phyloP scores from a whole-genome alignment of 2,329 filamentous ascomycete genomes.

The Albophoma yamanashiensis region DNA sequence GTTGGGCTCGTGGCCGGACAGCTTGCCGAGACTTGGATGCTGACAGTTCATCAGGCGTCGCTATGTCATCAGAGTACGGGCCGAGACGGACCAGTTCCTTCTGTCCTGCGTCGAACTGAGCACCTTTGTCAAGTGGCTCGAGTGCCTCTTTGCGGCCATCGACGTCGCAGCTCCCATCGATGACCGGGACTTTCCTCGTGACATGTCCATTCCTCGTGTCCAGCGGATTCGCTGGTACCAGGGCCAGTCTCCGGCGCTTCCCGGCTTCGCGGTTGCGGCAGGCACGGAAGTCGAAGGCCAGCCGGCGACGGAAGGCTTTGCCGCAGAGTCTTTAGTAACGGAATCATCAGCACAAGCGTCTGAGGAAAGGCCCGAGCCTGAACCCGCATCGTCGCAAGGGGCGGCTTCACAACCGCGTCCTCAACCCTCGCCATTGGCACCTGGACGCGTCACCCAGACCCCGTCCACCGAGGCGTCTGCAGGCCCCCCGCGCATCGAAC shows the following conservation, averaged over 20 bases:
- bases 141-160: slow-evolving; percentile 60
- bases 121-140: slow-evolving; percentile 58
- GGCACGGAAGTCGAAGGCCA: background rate
- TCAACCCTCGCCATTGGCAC: background rate
- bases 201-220: slow-evolving; percentile 50
- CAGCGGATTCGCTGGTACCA: slow-evolving; percentile 41
- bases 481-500: slow-evolving; percentile 18
- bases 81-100: slow-evolving; percentile 65
- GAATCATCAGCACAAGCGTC: background rate
- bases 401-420: slow-evolving; percentile 2
- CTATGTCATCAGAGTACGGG: slow-evolving; percentile 60
- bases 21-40: background rate
- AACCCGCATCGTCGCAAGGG: slow-evolving; percentile 1
- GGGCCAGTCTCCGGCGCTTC: slow-evolving; percentile 21
- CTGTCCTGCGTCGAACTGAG: slow-evolving; percentile 55
- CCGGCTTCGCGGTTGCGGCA: slow-evolving; percentile 2
- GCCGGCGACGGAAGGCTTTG: background rate
- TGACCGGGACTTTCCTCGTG: slow-evolving; percentile 53
- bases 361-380: background rate
- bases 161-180: slow-evolving; percentile 61
- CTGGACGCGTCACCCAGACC: background rate
- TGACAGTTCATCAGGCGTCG: slow-evolving; percentile 30
- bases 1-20: background rate
- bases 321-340: background rate
- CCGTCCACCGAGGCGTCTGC: slow-evolving; percentile 4